Evolutionary conservation across 208 protist species (phyloP).

Genomic region (Naegleria fowleri): DNA sequence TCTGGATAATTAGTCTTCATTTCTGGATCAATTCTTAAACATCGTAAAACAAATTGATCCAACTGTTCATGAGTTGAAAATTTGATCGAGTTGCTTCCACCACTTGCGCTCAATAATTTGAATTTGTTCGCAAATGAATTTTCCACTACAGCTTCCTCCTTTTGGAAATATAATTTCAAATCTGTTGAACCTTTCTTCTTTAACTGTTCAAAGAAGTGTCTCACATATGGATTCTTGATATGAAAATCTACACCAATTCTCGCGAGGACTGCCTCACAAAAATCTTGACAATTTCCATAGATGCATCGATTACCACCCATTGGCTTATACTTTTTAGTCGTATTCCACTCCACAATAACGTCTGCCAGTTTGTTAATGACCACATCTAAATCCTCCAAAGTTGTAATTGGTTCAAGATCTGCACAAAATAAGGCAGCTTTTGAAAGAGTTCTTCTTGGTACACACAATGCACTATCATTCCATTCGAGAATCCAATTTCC

Average conservation of each 20-base stretch:
- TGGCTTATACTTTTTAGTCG: not conserved
- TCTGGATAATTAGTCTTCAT: not conserved
- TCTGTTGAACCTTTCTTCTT: not conserved
- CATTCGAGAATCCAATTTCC: not conserved
- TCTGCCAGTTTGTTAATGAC: not conserved
- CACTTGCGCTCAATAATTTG: not conserved
- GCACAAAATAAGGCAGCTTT: slow-evolving; percentile 6
- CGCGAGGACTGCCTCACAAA: not conserved
- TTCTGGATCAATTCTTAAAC: not conserved
- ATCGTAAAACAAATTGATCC: not conserved
- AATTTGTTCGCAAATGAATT: not conserved
- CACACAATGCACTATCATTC: not conserved
- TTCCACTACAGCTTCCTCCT: not conserved
- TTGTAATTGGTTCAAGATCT: not conserved
- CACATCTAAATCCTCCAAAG: not conserved
- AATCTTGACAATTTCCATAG: slow-evolving; percentile 6
- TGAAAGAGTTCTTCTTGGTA: not conserved
- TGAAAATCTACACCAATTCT: not conserved
- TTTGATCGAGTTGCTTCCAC: not conserved
- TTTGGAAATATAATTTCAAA: not conserved
- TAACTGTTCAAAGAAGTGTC: not conserved
- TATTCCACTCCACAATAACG: not conserved
- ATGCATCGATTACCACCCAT: not conserved
- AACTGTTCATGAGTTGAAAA: not conserved
- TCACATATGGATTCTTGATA: not conserved